These are phyloP conservation scores for Hypsizygus marmoreus DNA, from an alignment of 768 basidiomycete species.

Conservation along the genomic window DNA sequence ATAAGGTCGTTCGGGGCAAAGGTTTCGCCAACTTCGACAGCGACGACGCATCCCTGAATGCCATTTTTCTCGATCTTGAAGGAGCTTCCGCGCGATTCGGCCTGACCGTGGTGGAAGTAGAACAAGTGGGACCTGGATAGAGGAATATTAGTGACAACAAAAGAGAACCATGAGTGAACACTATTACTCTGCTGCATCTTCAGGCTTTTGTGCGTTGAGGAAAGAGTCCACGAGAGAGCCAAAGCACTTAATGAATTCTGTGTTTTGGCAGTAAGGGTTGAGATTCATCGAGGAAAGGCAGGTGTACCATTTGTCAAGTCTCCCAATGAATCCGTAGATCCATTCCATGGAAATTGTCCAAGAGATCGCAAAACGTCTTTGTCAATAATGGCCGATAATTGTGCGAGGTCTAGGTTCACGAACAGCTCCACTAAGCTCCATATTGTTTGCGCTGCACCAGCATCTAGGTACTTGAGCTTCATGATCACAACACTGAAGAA, in stretches of 20 bases:
- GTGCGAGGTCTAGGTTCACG: slow-evolving; percentile 68
- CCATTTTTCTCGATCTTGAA: slow-evolving; percentile 17
- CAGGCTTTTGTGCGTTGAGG: slow-evolving; percentile 37
- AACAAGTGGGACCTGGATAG: slow-evolving; percentile 43
- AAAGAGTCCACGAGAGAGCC: slow-evolving; percentile 46
- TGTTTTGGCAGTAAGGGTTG: slow-evolving; percentile 4
- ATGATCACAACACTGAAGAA: neutral
- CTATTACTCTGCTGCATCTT: slow-evolving; percentile 35
- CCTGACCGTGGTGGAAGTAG: slow-evolving; percentile 56
- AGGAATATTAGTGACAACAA: slow-evolving; percentile 3
- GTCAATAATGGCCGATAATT: slow-evolving; percentile 56
- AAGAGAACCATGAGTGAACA: neutral
- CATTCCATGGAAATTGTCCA: slow-evolving; percentile 37
- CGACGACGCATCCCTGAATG: slow-evolving; percentile 49
- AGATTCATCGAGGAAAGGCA: neutral
- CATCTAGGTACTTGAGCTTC: slow-evolving; percentile 1
- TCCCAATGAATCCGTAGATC: slow-evolving; percentile 25
- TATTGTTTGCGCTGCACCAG: slow-evolving; percentile 44
- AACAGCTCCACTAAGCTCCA: slow-evolving; percentile 68
- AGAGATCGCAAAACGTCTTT: slow-evolving; percentile 51
- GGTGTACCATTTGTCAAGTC: slow-evolving; percentile 21
- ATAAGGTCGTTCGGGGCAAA: slow-evolving; percentile 57
- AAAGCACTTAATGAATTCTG: slow-evolving; percentile 54
- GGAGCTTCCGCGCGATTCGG: slow-evolving; percentile 32
- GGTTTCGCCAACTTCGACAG: slow-evolving; percentile 47